Evolutionary conservation across 495 filamentous ascomycete species (phyloP), one percentile per base, ranked within the genome.

Genomic region (Podospora pseudoanserina): DNA sequence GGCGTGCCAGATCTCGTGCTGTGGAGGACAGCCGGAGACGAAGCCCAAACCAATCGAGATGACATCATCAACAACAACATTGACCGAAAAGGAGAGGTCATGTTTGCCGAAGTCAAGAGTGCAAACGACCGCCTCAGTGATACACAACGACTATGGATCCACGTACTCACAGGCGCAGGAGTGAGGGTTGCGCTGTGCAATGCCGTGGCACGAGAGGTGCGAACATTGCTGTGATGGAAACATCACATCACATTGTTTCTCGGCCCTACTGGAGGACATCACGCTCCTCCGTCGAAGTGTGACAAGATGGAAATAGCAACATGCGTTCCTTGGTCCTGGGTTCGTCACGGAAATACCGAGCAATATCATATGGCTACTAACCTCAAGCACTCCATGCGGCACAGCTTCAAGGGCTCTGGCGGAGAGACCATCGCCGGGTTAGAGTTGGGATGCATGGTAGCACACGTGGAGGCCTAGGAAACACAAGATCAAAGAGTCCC

Each of bases 51-150:
- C 20, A 64, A 28, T 2, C 16, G 60, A 54, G 57, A 63, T 26
- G 53, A 23, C 13, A 58, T 53, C 4, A 57, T 54, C 7, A 32
- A 32, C 7, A 32, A 32, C 30, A 32, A 32, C 30, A 32, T 32
- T 7, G 57, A 23, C 9, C 34, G 5, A 28, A 78, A 69, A 60
- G 80, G 81, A 39, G 87, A 89, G 77, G 88, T 93, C 59, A 87
- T 93, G 86, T 96, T 97, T 80, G 85, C 87, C 3, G 94, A 97
- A 79, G 93, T 97, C 61, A 97, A 97, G 84, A 93, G 90, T 68
- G 92, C 93, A 80, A 97, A 97, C 81, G 95, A 99, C 83, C 87
- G 93, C 39, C 82, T 99, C 74, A 97, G 94, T 79, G 95, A 99
- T 84, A 96, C 93, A 44, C 95, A 99, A 79, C 84, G 95, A 70